Evolutionary conservation across 2,329 filamentous ascomycete species (phyloP).

Genomic region (Ceratocystis smalleyi): DNA sequence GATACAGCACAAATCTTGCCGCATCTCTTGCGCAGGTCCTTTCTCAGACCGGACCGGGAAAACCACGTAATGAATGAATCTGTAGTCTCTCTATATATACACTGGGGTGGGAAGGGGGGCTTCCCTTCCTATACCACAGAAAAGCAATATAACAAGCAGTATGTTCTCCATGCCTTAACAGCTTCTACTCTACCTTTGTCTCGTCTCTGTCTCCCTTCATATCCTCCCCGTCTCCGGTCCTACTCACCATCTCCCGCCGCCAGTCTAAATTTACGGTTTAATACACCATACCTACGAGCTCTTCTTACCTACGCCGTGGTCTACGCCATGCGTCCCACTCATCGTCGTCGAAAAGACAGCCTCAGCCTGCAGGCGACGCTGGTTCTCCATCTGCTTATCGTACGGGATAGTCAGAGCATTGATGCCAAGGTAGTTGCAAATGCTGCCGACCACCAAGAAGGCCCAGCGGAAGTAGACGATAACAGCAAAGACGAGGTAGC

Average conservation of each 20-base stretch:
- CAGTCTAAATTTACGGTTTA: too few relatives aligned
- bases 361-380: conserved; percentile 20
- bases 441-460: conserved; percentile 73
- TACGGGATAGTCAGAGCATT: conserved; percentile 76
- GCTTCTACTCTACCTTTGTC: background rate
- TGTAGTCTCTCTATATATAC: conserved; percentile 8
- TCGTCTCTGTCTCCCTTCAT: background rate
- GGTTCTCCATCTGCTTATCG: conserved; percentile 43
- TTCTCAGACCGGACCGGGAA: too few relatives aligned
- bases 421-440: conserved; percentile 85
- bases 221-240: background rate
- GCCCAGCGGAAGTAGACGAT: conserved; percentile 92
- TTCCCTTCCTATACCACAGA: background rate
- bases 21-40: too few relatives aligned
- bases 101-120: background rate
- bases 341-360: conserved; percentile 14
- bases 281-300: conserved; percentile 8
- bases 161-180: background rate
- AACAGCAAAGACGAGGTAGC: conserved; percentile 67
- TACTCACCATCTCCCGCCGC: background rate
- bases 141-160: background rate
- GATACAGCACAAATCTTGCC: too few relatives aligned
- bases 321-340: conserved; percentile 16
- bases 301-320: conserved; percentile 16
- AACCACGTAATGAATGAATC: background rate